Evolutionary conservation across 78 protist species (phyloP).

Genomic region (Mantamonas sphyraenae): DNA sequence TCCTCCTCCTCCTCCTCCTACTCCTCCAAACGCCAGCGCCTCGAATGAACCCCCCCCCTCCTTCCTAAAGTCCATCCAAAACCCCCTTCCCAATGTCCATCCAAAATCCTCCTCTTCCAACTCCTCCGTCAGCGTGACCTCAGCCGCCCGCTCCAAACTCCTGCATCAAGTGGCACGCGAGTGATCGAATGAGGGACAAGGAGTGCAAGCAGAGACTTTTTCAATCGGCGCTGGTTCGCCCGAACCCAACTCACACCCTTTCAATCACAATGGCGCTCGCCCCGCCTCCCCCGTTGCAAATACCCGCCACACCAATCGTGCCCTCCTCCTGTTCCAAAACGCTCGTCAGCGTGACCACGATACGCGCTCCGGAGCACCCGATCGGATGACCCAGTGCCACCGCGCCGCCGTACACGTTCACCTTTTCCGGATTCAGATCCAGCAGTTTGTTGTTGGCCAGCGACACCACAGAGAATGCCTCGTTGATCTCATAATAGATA

Average conservation of each 20-base stretch:
- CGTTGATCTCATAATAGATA: conserved; percentile 91
- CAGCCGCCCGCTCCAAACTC: no score
- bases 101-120: no score
- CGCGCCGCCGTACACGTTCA: conserved; percentile 96
- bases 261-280: conserved; percentile 80
- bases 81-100: no score
- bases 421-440: conserved; percentile 30
- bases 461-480: conserved; percentile 87
- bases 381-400: conserved; percentile 97
- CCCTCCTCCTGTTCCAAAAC: conserved; percentile 35
- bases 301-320: conserved; percentile 71
- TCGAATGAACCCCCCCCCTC: no score
- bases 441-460: conserved; percentile 59
- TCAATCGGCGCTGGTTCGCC: no score
- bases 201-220: no score
- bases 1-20: no score
- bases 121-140: no score
- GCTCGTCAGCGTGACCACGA: conserved; percentile 67
- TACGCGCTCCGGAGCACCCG: conserved; percentile 96
- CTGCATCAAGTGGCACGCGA: no score
- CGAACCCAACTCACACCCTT: conserved; percentile 29
- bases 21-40: no score
- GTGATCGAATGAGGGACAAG: no score
- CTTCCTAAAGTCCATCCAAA: no score
- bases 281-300: conserved; percentile 96